A percentile compares a stretch with the other conserved stretches of the same genome.
These are phyloP conservation scores for Nigrospora oryzae DNA, from an alignment of 2,329 filamentous ascomycete genomes.

Conservation along the genomic window DNA sequence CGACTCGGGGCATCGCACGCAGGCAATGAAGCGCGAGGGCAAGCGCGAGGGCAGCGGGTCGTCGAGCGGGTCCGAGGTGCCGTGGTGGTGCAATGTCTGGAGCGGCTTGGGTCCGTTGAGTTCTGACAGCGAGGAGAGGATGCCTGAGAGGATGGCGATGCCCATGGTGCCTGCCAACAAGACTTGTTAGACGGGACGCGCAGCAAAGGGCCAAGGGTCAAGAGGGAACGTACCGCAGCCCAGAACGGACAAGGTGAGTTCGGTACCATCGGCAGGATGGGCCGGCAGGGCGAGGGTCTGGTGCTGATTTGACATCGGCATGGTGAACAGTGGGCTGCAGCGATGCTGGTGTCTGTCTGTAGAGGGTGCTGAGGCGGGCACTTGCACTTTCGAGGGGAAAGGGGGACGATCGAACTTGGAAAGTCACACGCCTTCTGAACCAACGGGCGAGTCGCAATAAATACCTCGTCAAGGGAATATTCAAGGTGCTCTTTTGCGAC, in stretches of 20 bases:
- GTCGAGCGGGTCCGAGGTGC: constrained; percentile 33
- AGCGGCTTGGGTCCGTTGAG: constrained; percentile 37
- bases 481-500: too few relatives aligned
- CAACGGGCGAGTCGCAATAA: too few relatives aligned
- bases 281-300: constrained; percentile 21
- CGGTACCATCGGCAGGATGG: constrained; percentile 24
- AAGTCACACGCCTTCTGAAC: too few relatives aligned
- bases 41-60: constrained; percentile 44
- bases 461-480: too few relatives aligned
- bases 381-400: too few relatives aligned
- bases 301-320: too few relatives aligned
- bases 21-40: constrained; percentile 72
- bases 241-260: constrained; percentile 67
- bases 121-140: constrained; percentile 60
- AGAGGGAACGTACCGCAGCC: constrained; percentile 55
- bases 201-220: neutral
- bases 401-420: too few relatives aligned
- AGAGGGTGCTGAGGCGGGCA: too few relatives aligned
- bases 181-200: neutral
- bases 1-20: constrained; percentile 62
- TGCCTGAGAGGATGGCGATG: constrained; percentile 73
- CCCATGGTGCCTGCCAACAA: constrained; percentile 64
- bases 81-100: constrained; percentile 29
- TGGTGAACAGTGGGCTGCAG: too few relatives aligned
- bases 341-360: too few relatives aligned